These are phyloP conservation scores for Hydnum rufescens DNA, from an alignment of 768 basidiomycete species.

Conservation along the genomic window DNA sequence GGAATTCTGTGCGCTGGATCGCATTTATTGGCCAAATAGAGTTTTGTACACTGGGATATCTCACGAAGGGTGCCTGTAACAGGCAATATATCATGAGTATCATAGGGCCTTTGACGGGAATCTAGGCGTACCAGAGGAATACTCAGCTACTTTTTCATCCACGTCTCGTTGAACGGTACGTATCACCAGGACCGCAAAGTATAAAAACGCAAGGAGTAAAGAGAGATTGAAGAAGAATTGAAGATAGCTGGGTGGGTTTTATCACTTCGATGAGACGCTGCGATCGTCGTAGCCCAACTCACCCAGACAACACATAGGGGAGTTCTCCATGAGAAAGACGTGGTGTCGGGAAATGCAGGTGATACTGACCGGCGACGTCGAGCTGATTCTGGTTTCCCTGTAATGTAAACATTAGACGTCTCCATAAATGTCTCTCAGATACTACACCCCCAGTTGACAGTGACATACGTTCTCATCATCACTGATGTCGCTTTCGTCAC, in stretches of 20 bases:
- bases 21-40: constrained; percentile 72
- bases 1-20: constrained; percentile 49
- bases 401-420: background rate
- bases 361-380: constrained; percentile 45
- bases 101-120: constrained; percentile 2
- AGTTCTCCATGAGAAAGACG: constrained; percentile 35
- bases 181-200: constrained; percentile 70
- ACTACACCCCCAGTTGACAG: constrained; percentile 13
- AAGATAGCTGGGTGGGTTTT: constrained; percentile 38
- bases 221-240: constrained; percentile 90
- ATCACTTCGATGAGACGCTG: background rate
- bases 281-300: constrained; percentile 15
- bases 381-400: constrained; percentile 21
- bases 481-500: constrained; percentile 22
- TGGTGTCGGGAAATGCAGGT: constrained; percentile 55
- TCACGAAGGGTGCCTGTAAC: constrained; percentile 80
- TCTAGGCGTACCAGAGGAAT: constrained; percentile 54
- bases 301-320: constrained; percentile 80
- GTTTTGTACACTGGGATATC: constrained; percentile 66
- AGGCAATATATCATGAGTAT: constrained; percentile 7
- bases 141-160: constrained; percentile 64
- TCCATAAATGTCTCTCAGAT: too few relatives aligned
- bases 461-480: constrained; percentile 27
- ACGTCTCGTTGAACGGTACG: constrained; percentile 82
- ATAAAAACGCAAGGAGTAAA: constrained; percentile 64